Base-by-base conservation (phyloP, 805 yeast species). In the Spathaspora girioi region DNA sequence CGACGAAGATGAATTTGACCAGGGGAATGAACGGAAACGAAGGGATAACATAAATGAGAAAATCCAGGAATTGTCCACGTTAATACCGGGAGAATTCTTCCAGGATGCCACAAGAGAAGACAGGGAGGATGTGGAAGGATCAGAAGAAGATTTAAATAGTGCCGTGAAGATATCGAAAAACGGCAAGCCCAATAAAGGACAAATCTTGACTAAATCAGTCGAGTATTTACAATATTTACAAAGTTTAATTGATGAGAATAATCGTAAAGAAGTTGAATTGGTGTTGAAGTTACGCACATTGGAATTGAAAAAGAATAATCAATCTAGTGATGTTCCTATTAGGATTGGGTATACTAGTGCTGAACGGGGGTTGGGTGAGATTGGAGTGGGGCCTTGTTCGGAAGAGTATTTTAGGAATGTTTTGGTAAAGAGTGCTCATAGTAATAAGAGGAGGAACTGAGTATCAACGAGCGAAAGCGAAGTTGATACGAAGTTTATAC, bases 131-230 rank as follows among this genome's bases (percentile, higher is more conserved):
- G 55, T 56, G 26, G 69, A 65, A 23, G 10, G 46, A 23, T 23
- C 44, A 9, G 51, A 47, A 11, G 60, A 58, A 14, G 61, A 57
- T 12, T 52, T 48, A 23, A 68, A 68, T n/a, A 61, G 66, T 2
- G 67, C 69, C 0, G 56, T 64, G 45, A 66, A 62, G 49, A 67
- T 93, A 0, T 87, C 93, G 0, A 86, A 84, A 56, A 93, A 87
- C 59, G 94, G 93, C 2, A 87, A 86, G 57, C 96, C 96, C 0
- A 87, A 87, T 61, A 88, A 88, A 67, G 96, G 96, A 1, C 93
- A 87, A 63, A 86, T 88, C 2, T 70, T 88, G 52, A 79, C 89
- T 8, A 87, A 85, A 60, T 80, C 89, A 0, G 91, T 87, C 2
- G 91, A 86, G 54, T 87, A 86, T 60, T 80, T 88, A 42, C 83